Evolutionary conservation across 768 basidiomycete species (phyloP), one percentile per base, ranked within the genome.

Genomic region (Phylloporus scabripes): DNA sequence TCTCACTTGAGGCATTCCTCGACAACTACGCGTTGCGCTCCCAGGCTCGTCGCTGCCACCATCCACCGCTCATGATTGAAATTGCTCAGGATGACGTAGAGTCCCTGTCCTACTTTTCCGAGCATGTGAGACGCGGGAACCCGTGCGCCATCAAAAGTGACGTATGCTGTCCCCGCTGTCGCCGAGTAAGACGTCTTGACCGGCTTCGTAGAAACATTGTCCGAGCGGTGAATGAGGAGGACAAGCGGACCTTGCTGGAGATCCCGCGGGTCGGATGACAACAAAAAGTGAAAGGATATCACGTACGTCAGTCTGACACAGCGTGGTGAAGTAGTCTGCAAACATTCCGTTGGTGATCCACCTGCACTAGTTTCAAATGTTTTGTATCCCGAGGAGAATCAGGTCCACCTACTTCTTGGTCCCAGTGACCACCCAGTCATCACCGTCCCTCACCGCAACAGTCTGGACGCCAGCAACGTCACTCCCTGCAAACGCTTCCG

Each of bases 131-230:
- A 78, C 8, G 87, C 74, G 0, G 94, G 92, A 0, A 95, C 92
- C 45, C 87, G 85, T 54, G 81, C 76, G 53, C 83, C 81, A 62
- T 91, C 80, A 60, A 92, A 93, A 0, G 78, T 85, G 24, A 95
- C 82, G 58, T 80, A 92, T 4, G 87, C 85, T 1, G 93, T 97
- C 6, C 95, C 95, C 3, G 95, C 95, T 0, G 87, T 85, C 3
- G 87, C 64, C 0, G 94, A 97, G 68, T 98, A 98, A 0, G 87
- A 79, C 0, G 94, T 97, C 72, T 92, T 93, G 70, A 98, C 87
- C 20, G 82, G 81, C 60, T 86, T 92, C 5, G 94, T 96, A 45
- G 82, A 79, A 49, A 97, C 78, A 5, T 77, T 80, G 37, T 83
- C 80, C 12, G 76, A 78, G 40, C 90, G 79, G 33, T 82, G 80